Base-by-base conservation (phyloP, 2,329 filamentous ascomycete species). In the Emmonsiellopsis sp. region DNA sequence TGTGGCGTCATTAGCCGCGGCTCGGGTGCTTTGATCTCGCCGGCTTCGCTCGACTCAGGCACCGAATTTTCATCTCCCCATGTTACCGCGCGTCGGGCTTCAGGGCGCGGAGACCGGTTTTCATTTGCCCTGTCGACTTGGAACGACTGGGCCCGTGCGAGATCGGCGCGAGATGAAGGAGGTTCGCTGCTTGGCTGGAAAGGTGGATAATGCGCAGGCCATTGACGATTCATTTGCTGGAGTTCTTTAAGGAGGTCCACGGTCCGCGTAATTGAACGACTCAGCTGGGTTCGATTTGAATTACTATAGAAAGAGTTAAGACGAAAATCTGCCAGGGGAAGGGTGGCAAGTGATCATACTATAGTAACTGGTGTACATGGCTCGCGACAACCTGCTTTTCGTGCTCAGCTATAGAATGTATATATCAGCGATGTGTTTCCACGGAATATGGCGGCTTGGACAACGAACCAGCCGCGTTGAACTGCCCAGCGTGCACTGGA, bases 161-260 rank as follows among this genome's bases (percentile, higher is more conserved):
- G 16, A 38, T 50, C 52, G 7, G 72, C 69, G 62, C 56, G 66
- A 57, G 62, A 57, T 15, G 63, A 60, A 8, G 63, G 63, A 20
- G 56, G 52, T 35, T 64, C 59, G n/a, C 52, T 38, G 26, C 11
- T 57, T 52, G 52, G 64, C 51, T 67, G 66, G 7, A 67, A 66
- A 2, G 91, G 89, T 51, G 93, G 93, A 68, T 98, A 98, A 67
- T 94, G 88, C 34, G 91, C 92, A 1, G 93, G 93, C 93, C 93
- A 97, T 65, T 84, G 81, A 11, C 85, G 76, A 65, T 98, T 98
- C 79, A 89, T 93, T 58, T 91, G 80, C 70, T 95, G 91, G 54
- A 98, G 79, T 55, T 82, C 83, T 68, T 86, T 85, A 59, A 98
- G 74, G 2, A 89, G 82, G 56, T 96, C 89, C 54, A 96, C 82